A percentile compares a stretch with the other conserved stretches of the same genome.
Conservation (phyloP, 345 rosid species). For the Sisymbrium irio region DNA sequence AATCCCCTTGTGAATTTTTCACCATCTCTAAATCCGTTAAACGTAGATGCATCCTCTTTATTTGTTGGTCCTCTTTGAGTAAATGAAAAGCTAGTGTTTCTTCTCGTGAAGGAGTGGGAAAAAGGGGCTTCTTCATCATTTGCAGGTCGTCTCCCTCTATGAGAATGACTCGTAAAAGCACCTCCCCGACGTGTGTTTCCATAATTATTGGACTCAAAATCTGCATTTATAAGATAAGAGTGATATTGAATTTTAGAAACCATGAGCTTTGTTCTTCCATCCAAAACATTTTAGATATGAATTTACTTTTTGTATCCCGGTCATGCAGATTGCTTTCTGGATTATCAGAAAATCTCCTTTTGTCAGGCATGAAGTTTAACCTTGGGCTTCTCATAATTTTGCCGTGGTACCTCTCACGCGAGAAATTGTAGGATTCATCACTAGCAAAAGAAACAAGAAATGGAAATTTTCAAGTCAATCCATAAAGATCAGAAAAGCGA, state of each 20-base stretch:
- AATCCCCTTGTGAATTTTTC: constrained; percentile 54
- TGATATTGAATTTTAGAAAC: constrained; percentile 42
- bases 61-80: constrained; percentile 54
- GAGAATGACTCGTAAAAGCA: constrained; percentile 46
- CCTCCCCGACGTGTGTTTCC: constrained; percentile 47
- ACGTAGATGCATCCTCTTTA: constrained; percentile 56
- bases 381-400: constrained; percentile 52
- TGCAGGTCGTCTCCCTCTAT: constrained; percentile 58
- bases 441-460: constrained; percentile 38
- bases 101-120: constrained; percentile 43
- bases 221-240: constrained; percentile 40
- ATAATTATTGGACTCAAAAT: constrained; percentile 46
- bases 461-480: constrained; percentile 13
- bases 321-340: constrained; percentile 42
- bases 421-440: constrained; percentile 43
- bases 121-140: constrained; percentile 45
- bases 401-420: constrained; percentile 57
- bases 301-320: constrained; percentile 50
- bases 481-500: not conserved
- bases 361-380: constrained; percentile 51
- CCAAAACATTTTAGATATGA: constrained; percentile 41
- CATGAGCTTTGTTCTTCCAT: constrained; percentile 35
- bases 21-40: constrained; percentile 55
- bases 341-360: constrained; percentile 59
- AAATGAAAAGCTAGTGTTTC: constrained; percentile 50